Base-by-base conservation (phyloP, 176 grass and related monocot genomes). In the Alloteropsis semialata region DNA sequence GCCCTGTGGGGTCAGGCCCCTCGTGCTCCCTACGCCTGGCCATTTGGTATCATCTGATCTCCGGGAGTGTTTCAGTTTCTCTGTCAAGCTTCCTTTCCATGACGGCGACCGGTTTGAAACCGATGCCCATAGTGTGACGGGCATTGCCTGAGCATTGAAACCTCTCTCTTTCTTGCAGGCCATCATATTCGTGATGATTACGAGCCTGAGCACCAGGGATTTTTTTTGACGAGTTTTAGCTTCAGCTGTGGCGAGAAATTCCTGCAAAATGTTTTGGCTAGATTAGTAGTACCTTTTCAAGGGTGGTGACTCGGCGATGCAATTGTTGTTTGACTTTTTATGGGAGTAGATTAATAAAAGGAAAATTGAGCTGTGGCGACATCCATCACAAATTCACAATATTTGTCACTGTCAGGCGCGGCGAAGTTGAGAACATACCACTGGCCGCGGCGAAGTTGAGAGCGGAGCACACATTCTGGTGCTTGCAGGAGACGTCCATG, bases 61-160 rank as follows among this genome's bases (percentile, higher is more conserved):
- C 74, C 25, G 42, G n/a, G n/a, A 81, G 70, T 28, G 70, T 36
- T 71, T 71, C 77, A 10, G 70, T 80, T 89, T 81, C 77, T 71
- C 70, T 54, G 76, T 72, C 46, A 74, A 34, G 68, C 68, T 74
- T 42, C 84, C 79, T 85, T 76, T 70, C 65, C 74, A 50, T 73
- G 88, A 90, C 46, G 11, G 22, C 60, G 83, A 89, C 42, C 19
- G 70, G 48, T 64, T 48, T 58, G 87, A 81, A 62, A 71, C 42
- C 30, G 83, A 81, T 75, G 64, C 72, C 76, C 87, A 69, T 9
- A 61, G 74, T 84, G 76, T 68, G 76, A 74, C 19, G 30, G 68
- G 59, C 45, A 49, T 54, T 25, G 43, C 69, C 51, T 2, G 19
- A 19, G 73, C 39, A 81, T 56, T 36, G 28, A 76, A 48, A 43